Percentiles rank a stretch among this genome's conserved stretches.
These are phyloP conservation scores for Lasiosphaeriaceae sp. DNA, from an alignment of 495 filamentous ascomycete genomes.

Conservation along the genomic window DNA sequence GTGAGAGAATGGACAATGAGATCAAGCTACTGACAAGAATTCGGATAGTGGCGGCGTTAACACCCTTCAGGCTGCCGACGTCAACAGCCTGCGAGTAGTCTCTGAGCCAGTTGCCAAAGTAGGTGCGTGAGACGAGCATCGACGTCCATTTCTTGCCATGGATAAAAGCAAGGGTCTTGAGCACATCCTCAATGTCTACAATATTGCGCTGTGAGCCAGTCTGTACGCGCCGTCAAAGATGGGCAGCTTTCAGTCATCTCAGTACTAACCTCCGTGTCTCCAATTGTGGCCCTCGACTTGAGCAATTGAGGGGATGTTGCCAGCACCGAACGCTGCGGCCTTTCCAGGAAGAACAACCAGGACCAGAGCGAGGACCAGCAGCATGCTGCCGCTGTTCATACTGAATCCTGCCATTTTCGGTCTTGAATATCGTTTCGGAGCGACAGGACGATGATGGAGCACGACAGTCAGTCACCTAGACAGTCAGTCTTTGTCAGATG, in stretches of 20 bases:
- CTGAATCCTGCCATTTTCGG: constrained; percentile 40
- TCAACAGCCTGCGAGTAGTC: constrained; percentile 89
- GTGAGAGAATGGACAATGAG: neutral
- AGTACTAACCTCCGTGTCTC: constrained; percentile 74
- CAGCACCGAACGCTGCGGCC: constrained; percentile 81
- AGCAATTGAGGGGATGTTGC: constrained; percentile 92
- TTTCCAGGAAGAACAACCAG: constrained; percentile 62
- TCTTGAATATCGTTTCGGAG: neutral
- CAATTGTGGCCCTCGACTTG: constrained; percentile 93
- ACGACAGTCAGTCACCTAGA: neutral
- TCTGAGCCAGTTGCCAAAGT: constrained; percentile 81
- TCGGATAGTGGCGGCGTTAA: constrained; percentile 86
- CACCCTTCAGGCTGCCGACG: constrained; percentile 82
- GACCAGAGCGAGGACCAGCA: constrained; percentile 47
- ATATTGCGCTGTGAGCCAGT: neutral
- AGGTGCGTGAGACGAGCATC: constrained; percentile 82
- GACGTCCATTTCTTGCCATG: constrained; percentile 92
- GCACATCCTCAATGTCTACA: constrained; percentile 78
- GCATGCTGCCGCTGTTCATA: constrained; percentile 36
- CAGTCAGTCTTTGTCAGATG: neutral
- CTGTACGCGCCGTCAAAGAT: neutral
- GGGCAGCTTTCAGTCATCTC: neutral
- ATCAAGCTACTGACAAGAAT: constrained; percentile 56
- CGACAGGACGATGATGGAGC: neutral
- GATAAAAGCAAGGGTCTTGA: constrained; percentile 84